phyloP scores from a whole-genome alignment of 495 filamentous ascomycete species.

The Podospora sp. region DNA sequence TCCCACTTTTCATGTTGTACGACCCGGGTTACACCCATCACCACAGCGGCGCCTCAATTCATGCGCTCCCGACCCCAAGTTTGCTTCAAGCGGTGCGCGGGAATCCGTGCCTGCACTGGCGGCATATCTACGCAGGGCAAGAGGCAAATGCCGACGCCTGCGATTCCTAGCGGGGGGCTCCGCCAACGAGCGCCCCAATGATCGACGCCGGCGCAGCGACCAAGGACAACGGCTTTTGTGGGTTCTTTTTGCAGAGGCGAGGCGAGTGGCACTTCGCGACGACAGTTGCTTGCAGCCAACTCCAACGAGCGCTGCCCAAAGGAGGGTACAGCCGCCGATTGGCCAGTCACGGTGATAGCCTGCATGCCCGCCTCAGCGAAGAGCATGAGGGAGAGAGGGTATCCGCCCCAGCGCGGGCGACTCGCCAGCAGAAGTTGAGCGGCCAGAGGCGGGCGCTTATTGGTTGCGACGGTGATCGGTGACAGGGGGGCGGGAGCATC shows the following conservation, averaged over 20 bases:
- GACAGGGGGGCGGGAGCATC: slow-evolving; percentile 37
- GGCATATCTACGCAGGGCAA: neutral
- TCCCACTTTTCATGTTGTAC: neutral
- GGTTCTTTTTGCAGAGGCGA: neutral
- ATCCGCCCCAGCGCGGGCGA: slow-evolving; percentile 35
- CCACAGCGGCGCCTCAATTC: too few relatives aligned
- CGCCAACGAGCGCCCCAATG: neutral
- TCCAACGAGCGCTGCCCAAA: slow-evolving; percentile 1
- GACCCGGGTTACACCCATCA: neutral
- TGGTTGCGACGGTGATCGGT: slow-evolving; percentile 25
- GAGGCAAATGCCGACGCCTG: neutral
- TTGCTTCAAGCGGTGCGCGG: neutral
- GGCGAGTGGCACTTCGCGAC: neutral
- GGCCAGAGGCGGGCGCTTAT: slow-evolving; percentile 30
- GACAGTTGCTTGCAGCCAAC: too few relatives aligned
- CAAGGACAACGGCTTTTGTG: neutral
- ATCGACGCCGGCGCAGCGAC: neutral
- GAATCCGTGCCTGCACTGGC: neutral
- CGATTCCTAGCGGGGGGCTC: neutral
- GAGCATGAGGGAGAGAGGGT: slow-evolving; percentile 14
- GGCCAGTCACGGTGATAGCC: slow-evolving; percentile 18
- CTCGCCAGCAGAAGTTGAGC: slow-evolving; percentile 34
- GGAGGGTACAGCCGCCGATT: slow-evolving; percentile 6
- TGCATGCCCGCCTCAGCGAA: slow-evolving; percentile 9
- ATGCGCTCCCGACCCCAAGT: neutral